Base-by-base conservation (phyloP, 2,329 filamentous ascomycete genomes). In the Stagonosporopsis cucurbitacearum region DNA sequence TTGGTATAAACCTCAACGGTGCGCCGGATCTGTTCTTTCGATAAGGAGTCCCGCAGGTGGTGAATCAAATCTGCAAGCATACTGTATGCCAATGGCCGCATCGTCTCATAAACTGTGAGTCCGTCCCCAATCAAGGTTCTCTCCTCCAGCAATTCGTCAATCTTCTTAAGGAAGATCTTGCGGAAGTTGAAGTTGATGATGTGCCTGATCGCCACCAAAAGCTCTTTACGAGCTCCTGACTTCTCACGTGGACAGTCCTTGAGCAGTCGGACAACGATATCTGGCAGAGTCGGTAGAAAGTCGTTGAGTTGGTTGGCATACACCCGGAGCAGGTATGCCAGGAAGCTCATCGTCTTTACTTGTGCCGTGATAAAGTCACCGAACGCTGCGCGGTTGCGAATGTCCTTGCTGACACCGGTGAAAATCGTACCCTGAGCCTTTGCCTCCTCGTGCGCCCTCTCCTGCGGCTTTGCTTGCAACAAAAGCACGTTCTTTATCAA, bases 171-270 rank as follows among this genome's bases (percentile, higher is more conserved):
- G 71, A 99, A 99, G 50, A 98, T 96, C 71, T 92, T 94, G 53
- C 95, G 84, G 67, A 97, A 98, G 72, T 98, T 98, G 78, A 98
- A 98, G 77, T 98, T 99, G 76, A 99, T 97, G 66, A 99, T 97
- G 71, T 99, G 96, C 20, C 96, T 86, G 55, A 99, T 97, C 0
- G 95, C 96, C 48, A 99, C 95, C 39, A 99, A 80, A 19, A 99
- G 82, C 75, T 99, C 95, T 74, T 99, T 99, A 17, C 96, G 85
- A 1, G 94, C 91, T 2, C 90, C 89, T 0, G 94, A 97, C 71
- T 96, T 96, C 77, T 98, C 95, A 45, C 94, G 84, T 0, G 95
- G 95, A 57, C 95, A 98, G 71, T 99, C 95, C 70, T 96, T 91
- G 41, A 99, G 81, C 41, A 99, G 79, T 6, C 95, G 86, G 6